Evolutionary conservation across 495 filamentous ascomycete genomes (phyloP).

Genomic region (Aspergillus campestris): DNA sequence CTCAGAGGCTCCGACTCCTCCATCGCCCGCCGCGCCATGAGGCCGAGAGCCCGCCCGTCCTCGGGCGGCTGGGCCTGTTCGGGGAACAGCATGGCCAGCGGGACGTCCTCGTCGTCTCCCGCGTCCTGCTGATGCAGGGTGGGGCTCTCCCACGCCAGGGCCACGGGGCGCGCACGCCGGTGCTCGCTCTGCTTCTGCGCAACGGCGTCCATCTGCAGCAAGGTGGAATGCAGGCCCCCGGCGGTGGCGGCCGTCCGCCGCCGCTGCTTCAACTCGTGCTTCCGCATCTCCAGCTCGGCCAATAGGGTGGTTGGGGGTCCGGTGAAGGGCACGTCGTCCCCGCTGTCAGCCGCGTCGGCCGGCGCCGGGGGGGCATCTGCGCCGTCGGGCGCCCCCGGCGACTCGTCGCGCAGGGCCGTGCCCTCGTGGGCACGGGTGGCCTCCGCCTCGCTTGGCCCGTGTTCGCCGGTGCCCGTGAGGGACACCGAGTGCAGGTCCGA

Average conservation of each 20-base stretch:
- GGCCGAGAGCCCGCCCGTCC: slow-evolving; percentile 63
- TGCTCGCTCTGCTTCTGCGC: slow-evolving; percentile 75
- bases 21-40: slow-evolving; percentile 75
- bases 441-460: slow-evolving; percentile 12
- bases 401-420: slow-evolving; percentile 11
- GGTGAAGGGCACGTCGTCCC: slow-evolving; percentile 43
- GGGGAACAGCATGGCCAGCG: slow-evolving; percentile 71
- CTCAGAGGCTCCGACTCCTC: slow-evolving; percentile 92
- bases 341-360: slow-evolving; percentile 25
- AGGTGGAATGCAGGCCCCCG: slow-evolving; percentile 76
- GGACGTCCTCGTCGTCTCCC: slow-evolving; percentile 66
- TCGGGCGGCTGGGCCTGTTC: slow-evolving; percentile 47
- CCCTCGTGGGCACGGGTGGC: slow-evolving; percentile 12
- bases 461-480: slow-evolving; percentile 9
- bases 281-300: slow-evolving; percentile 84
- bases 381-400: slow-evolving; percentile 11
- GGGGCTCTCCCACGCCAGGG: slow-evolving; percentile 84
- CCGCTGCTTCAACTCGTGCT: slow-evolving; percentile 70
- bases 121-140: slow-evolving; percentile 28
- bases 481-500: slow-evolving; percentile 6
- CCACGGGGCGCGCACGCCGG: slow-evolving; percentile 63
- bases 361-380: slow-evolving; percentile 11
- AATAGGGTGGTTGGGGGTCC: slow-evolving; percentile 82
- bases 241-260: slow-evolving; percentile 58
- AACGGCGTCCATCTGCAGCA: slow-evolving; percentile 85